Evolutionary conservation across 176 grass and related monocot genomes (phyloP).

Genomic region (Tillandsia fasciculata): DNA sequence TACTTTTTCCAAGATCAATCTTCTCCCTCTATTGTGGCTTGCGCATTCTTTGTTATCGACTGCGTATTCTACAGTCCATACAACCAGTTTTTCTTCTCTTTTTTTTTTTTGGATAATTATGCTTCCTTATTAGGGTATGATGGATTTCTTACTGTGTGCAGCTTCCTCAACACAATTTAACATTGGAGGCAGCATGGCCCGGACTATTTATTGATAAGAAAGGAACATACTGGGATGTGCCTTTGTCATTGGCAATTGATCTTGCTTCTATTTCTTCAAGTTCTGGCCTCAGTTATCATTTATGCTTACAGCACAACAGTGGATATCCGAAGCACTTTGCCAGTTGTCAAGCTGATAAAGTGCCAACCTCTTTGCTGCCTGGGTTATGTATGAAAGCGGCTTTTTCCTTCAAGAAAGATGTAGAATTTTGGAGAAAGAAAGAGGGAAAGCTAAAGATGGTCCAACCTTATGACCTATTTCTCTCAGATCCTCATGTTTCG

Average conservation of each 20-base stretch:
- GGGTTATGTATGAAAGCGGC: conserved; percentile 67
- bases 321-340: conserved; percentile 67
- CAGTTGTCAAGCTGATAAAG: conserved; percentile 36
- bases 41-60: neutral
- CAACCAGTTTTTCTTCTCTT: neutral
- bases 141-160: conserved; percentile 31
- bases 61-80: neutral
- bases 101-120: neutral
- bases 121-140: neutral
- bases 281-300: conserved; percentile 82
- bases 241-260: conserved; percentile 68
- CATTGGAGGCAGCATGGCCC: conserved; percentile 67
- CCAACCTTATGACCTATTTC: conserved; percentile 80
- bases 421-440: conserved; percentile 80
- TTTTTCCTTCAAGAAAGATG: conserved; percentile 63
- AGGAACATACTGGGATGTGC: conserved; percentile 81
- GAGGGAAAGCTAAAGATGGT: conserved; percentile 81
- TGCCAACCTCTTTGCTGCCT: conserved; percentile 53
- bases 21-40: neutral
- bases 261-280: conserved; percentile 61
- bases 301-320: conserved; percentile 70
- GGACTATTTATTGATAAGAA: conserved; percentile 78
- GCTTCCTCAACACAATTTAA: conserved; percentile 59
- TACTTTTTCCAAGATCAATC: too few species aligned
- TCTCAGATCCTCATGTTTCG: conserved; percentile 82